A percentile compares a stretch with the other conserved stretches of the same genome.
phyloP scores from a whole-genome alignment of 108 stramenopile species.

The Asterionellopsis glacialis region DNA sequence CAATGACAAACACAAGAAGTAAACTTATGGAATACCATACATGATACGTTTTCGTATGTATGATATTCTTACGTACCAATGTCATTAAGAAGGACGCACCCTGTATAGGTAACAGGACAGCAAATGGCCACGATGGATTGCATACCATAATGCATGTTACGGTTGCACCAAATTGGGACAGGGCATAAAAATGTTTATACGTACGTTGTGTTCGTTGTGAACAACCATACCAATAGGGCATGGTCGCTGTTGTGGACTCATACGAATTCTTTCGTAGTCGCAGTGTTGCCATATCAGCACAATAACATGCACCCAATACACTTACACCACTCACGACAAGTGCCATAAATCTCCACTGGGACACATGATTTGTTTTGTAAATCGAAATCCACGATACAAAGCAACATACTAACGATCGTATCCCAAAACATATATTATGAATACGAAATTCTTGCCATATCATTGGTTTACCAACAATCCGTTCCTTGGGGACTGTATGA shows the following conservation, averaged over 20 bases:
- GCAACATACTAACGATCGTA: too few relatives aligned
- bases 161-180: slow-evolving; percentile 60
- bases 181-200: slow-evolving; percentile 65
- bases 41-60: slow-evolving; percentile 47
- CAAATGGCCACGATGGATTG: slow-evolving; percentile 52
- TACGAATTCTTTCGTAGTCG: slow-evolving; percentile 21
- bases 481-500: slow-evolving; percentile 50
- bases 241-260: slow-evolving; percentile 58
- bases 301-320: slow-evolving; percentile 21
- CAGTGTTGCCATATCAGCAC: slow-evolving; percentile 43
- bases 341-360: too few relatives aligned
- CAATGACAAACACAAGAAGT: slow-evolving; percentile 42
- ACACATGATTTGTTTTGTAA: too few relatives aligned
- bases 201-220: slow-evolving; percentile 35
- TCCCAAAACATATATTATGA: slow-evolving; percentile 49
- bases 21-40: slow-evolving; percentile 29
- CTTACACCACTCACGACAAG: slow-evolving; percentile 14
- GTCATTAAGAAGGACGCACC: slow-evolving; percentile 65
- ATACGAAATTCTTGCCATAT: slow-evolving; percentile 64
- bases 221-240: slow-evolving; percentile 62
- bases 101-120: slow-evolving; percentile 55
- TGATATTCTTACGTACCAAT: slow-evolving; percentile 57
- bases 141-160: slow-evolving; percentile 32
- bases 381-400: too few relatives aligned
- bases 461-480: slow-evolving; percentile 62